Evolutionary conservation across 2,329 filamentous ascomycete genomes (phyloP).

Genomic region (Sarocladium strictum): DNA sequence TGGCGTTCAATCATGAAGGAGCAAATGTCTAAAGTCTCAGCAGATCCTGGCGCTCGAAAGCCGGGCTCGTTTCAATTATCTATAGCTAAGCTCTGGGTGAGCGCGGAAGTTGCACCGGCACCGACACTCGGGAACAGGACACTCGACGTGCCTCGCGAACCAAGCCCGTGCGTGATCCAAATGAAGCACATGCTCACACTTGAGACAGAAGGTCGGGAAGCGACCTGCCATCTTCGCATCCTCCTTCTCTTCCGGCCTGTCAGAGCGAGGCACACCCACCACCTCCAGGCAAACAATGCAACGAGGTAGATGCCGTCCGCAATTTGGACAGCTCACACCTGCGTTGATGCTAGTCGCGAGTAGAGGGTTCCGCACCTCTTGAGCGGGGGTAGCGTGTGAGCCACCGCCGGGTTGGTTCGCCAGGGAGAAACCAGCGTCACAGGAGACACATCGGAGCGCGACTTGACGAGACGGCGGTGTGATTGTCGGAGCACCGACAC

Average conservation of each 20-base stretch:
- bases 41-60: too few relatives aligned
- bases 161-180: constrained; percentile 62
- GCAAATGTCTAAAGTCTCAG: too few relatives aligned
- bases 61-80: too few relatives aligned
- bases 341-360: constrained; percentile 51
- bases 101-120: constrained; percentile 58
- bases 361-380: constrained; percentile 46
- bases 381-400: constrained; percentile 17
- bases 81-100: constrained; percentile 53
- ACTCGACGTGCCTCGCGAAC: constrained; percentile 60
- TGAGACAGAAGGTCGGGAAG: constrained; percentile 64
- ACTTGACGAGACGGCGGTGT: constrained; percentile 63
- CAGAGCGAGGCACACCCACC: constrained; percentile 57
- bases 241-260: constrained; percentile 45
- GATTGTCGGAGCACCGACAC: constrained; percentile 45
- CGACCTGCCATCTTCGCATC: constrained; percentile 46
- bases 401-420: constrained; percentile 26
- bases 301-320: constrained; percentile 59
- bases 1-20: neutral
- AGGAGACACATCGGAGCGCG: constrained; percentile 71
- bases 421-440: constrained; percentile 54
- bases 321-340: constrained; percentile 60
- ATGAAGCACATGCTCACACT: constrained; percentile 63
- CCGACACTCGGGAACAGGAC: constrained; percentile 62
- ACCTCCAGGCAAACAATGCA: constrained; percentile 64